Evolutionary conservation across 2,329 filamentous ascomycete genomes (phyloP).

Genomic region (Penicillium sp.): DNA sequence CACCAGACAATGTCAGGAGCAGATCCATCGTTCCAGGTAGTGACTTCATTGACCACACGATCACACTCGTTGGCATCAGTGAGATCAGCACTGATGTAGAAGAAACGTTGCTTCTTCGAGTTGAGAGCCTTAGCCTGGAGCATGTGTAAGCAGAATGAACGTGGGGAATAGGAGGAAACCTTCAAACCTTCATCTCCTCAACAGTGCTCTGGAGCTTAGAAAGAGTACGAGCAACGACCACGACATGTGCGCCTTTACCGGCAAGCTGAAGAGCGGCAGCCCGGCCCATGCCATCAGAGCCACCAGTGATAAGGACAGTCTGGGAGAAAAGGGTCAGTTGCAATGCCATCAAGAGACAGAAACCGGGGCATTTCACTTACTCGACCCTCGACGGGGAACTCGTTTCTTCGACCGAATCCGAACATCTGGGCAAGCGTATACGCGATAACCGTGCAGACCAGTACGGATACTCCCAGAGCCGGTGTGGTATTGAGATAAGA

Average conservation of each 20-base stretch:
- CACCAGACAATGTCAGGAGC: conserved; percentile 89
- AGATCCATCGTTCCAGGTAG: conserved; percentile 71
- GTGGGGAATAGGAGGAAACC: neutral
- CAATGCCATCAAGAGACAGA: neutral
- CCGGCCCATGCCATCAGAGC: conserved; percentile 88
- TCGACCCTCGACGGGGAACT: conserved; percentile 81
- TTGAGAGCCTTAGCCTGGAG: conserved; percentile 63
- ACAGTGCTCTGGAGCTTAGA: conserved; percentile 72
- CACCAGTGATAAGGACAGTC: conserved; percentile 88
- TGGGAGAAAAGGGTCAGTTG: conserved; percentile 39
- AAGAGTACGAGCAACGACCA: conserved; percentile 77
- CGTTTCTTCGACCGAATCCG: conserved; percentile 56
- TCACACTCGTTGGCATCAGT: conserved; percentile 67
- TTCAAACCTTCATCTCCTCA: conserved; percentile 59
- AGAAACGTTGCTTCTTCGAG: conserved; percentile 70
- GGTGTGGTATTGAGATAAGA: conserved; percentile 25
- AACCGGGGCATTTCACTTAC: conserved; percentile 48
- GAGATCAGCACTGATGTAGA: conserved; percentile 80
- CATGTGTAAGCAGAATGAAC: conserved; percentile 19
- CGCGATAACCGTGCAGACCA: conserved; percentile 32
- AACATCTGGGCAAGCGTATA: conserved; percentile 41
- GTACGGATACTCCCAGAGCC: conserved; percentile 31
- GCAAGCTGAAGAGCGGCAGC: conserved; percentile 72
- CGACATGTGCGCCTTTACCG: conserved; percentile 78
- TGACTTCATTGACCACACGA: conserved; percentile 68